phyloP scores from a whole-genome alignment of 2,329 filamentous ascomycete species.

The Mycogone perniciosa region DNA sequence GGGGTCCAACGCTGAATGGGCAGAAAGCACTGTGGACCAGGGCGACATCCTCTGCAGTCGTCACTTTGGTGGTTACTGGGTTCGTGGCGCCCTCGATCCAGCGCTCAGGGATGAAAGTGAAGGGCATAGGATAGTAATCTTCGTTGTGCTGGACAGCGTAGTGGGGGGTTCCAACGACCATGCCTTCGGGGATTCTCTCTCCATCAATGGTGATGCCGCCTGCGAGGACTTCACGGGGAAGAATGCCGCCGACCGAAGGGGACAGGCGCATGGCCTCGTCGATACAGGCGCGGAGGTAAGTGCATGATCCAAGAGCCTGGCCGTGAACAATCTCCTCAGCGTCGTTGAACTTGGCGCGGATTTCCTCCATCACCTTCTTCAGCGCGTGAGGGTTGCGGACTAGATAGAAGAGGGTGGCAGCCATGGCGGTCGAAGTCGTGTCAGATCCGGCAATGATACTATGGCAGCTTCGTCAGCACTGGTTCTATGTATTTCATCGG shows the following conservation, averaged over 20 bases:
- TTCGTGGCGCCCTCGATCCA: conserved; percentile 50
- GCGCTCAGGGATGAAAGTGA: conserved; percentile 55
- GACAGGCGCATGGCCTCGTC: conserved; percentile 60
- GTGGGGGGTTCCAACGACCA: conserved; percentile 57
- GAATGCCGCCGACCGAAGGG: conserved; percentile 53
- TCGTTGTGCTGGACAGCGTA: conserved; percentile 65
- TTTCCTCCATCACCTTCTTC: conserved; percentile 41
- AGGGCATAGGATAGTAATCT: conserved; percentile 54
- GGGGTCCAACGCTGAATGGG: conserved; percentile 63
- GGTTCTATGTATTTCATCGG: background rate
- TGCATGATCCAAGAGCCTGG: conserved; percentile 40
- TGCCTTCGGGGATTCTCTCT: conserved; percentile 49
- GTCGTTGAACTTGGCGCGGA: conserved; percentile 44
- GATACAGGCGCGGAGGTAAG: conserved; percentile 58
- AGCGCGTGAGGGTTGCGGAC: conserved; percentile 45
- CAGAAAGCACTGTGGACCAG: conserved; percentile 64
- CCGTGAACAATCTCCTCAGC: conserved; percentile 52
- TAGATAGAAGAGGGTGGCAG: conserved; percentile 57
- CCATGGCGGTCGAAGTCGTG: conserved; percentile 64
- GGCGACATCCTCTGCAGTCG: conserved; percentile 45
- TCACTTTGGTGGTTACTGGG: conserved; percentile 29
- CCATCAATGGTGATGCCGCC: conserved; percentile 52
- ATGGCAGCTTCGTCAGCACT: background rate
- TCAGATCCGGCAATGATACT: conserved; percentile 66
- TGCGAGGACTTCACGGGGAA: conserved; percentile 52